Evolutionary conservation across 2,329 filamentous ascomycete species (phyloP).

Genomic region (Paecilomyces formosus): DNA sequence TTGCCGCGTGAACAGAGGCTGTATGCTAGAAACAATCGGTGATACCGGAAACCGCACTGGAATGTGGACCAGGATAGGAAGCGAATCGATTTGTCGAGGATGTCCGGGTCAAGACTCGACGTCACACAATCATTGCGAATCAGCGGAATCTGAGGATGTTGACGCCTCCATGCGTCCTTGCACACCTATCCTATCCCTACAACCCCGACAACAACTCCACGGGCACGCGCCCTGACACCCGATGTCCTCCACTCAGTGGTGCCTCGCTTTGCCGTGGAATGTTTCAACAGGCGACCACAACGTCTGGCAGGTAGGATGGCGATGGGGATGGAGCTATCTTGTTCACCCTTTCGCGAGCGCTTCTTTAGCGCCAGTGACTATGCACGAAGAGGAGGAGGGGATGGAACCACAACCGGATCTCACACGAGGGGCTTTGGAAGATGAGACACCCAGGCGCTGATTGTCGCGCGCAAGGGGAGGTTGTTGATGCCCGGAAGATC

Average conservation of each 20-base stretch:
- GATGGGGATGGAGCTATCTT: background rate
- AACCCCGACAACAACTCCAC: conserved; percentile 2
- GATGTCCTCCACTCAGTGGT: background rate
- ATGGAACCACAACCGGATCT: background rate
- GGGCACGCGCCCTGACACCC: conserved; percentile 8
- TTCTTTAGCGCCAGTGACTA: background rate
- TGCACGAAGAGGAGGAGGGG: background rate
- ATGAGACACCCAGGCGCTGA: background rate
- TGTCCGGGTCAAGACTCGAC: conserved; percentile 12
- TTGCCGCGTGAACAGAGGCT: conserved; percentile 6
- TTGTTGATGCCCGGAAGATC: background rate
- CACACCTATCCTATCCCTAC: conserved; percentile 1
- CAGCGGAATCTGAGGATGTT: conserved; percentile 9
- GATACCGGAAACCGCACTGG: conserved; percentile 13
- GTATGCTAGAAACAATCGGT: conserved; percentile 5
- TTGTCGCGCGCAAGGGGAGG: background rate
- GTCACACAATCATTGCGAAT: conserved; percentile 20
- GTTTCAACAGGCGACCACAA: background rate
- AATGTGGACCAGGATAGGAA: conserved; percentile 17
- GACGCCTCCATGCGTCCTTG: conserved; percentile 9
- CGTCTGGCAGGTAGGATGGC: background rate
- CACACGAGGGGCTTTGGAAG: background rate
- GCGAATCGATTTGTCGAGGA: conserved; percentile 7
- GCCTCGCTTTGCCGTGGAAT: background rate
- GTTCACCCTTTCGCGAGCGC: background rate